Percentiles rank a stretch among this genome's conserved stretches.
Evolutionary conservation across 2,329 filamentous ascomycete genomes (phyloP).

Genomic region (Raffaelea albimanens): DNA sequence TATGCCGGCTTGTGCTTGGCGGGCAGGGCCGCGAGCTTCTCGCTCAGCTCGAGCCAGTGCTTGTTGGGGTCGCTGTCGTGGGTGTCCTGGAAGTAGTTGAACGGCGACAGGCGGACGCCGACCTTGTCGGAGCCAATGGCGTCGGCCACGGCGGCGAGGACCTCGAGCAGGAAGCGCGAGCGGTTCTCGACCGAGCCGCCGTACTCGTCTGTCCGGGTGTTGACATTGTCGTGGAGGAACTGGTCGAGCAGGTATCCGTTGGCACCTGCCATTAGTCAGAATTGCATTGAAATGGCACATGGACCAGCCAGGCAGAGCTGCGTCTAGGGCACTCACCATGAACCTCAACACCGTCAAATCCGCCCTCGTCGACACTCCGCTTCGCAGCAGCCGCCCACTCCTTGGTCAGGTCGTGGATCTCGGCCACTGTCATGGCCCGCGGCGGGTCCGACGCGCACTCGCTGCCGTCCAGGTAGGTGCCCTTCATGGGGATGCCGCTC

Average conservation of each 20-base stretch:
- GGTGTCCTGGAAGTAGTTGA: constrained; percentile 48
- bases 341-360: constrained; percentile 62
- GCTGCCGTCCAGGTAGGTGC: constrained; percentile 18
- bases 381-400: constrained; percentile 45
- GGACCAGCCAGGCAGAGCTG: too few species aligned
- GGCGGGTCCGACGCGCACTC: constrained; percentile 29
- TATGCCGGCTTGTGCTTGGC: constrained; percentile 4
- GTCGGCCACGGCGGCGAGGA: constrained; percentile 22
- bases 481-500: constrained; percentile 30
- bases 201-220: constrained; percentile 10
- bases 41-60: constrained; percentile 42
- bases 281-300: not conserved
- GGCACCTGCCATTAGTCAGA: constrained; percentile 21
- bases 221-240: constrained; percentile 11
- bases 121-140: constrained; percentile 40
- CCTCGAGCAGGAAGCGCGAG: constrained; percentile 16
- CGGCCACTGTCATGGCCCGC: constrained; percentile 51
- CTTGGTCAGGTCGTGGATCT: constrained; percentile 52
- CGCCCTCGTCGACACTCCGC: constrained; percentile 50
- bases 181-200: constrained; percentile 16
- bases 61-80: constrained; percentile 45
- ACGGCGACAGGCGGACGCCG: constrained; percentile 48
- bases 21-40: constrained; percentile 16
- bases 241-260: constrained; percentile 39
- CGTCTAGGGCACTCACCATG: constrained; percentile 24